Percentiles rank a stretch among this genome's conserved stretches.
Conservation (phyloP, 352 stramenopile genomes). For the Phytophthora multivora region DNA sequence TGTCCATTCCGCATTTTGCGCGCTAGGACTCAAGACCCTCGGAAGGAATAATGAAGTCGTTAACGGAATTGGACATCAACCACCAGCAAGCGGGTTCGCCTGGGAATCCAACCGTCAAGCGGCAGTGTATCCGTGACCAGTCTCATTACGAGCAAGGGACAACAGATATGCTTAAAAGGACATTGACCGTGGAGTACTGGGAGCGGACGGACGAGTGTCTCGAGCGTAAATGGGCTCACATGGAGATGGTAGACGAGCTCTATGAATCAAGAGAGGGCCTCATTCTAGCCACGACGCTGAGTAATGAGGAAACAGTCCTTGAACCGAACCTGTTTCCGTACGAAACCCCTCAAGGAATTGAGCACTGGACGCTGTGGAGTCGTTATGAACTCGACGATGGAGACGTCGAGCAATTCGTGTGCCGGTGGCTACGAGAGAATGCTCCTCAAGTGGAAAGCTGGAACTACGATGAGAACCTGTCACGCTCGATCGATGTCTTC, state of each 20-base stretch:
- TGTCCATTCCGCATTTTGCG: slow-evolving; percentile 33
- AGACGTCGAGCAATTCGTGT: slow-evolving; percentile 79
- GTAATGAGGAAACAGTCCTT: slow-evolving; percentile 58
- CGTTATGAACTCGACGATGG: slow-evolving; percentile 58
- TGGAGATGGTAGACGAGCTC: slow-evolving; percentile 70
- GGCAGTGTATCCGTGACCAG: not conserved
- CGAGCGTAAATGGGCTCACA: slow-evolving; percentile 81
- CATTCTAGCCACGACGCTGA: slow-evolving; percentile 73
- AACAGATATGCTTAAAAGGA: slow-evolving; percentile 17
- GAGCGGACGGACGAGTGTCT: slow-evolving; percentile 81
- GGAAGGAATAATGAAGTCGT: not conserved
- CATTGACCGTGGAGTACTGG: slow-evolving; percentile 82
- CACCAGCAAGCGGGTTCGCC: not conserved
- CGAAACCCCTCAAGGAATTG: slow-evolving; percentile 72
- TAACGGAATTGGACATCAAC: slow-evolving; percentile 1
- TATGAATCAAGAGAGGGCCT: slow-evolving; percentile 68
- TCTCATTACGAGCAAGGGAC: not conserved
- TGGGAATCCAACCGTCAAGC: slow-evolving; percentile 4
- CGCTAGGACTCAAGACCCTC: not conserved
- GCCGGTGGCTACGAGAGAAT: slow-evolving; percentile 73
- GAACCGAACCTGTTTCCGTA: slow-evolving; percentile 90
- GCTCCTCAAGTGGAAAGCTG: slow-evolving; percentile 67
- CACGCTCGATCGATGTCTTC: slow-evolving; percentile 87
- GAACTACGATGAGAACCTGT: slow-evolving; percentile 88
- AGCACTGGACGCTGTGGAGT: slow-evolving; percentile 87